These are phyloP conservation scores for Phaeosphaeriaceae sp. DNA, from an alignment of 2,329 filamentous ascomycete genomes.

Conservation along the genomic window DNA sequence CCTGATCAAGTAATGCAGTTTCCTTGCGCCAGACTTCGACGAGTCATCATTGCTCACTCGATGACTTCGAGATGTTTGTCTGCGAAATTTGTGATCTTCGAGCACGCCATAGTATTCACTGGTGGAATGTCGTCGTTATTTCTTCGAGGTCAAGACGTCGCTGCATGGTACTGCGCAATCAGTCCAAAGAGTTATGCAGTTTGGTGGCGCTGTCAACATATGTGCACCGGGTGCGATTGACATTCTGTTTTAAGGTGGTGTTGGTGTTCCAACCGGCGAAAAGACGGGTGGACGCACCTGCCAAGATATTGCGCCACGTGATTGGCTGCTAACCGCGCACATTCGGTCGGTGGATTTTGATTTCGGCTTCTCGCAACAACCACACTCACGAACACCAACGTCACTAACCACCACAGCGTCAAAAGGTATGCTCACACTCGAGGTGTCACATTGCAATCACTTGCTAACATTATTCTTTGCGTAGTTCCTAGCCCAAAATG, in stretches of 20 bases:
- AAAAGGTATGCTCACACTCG: constrained; percentile 37
- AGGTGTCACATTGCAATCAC: neutral
- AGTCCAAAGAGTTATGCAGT: neutral
- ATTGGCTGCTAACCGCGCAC: constrained; percentile 1
- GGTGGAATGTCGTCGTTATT: neutral
- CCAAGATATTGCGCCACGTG: neutral
- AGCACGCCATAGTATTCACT: too few relatives aligned
- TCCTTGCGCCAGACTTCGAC: neutral
- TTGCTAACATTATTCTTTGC: constrained; percentile 27
- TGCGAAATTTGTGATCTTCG: too few relatives aligned
- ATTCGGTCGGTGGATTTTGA: neutral
- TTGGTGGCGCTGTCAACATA: neutral
- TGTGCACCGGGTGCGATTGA: neutral
- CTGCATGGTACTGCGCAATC: too few relatives aligned
- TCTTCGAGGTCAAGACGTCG: neutral
- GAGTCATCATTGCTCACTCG: neutral
- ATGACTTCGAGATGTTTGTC: neutral
- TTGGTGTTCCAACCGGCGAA: neutral
- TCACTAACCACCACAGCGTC: constrained; percentile 48
- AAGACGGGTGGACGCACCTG: neutral
- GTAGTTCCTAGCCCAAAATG: constrained; percentile 63
- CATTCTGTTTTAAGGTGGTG: neutral
- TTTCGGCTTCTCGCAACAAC: constrained; percentile 1
- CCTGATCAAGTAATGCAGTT: too few relatives aligned
- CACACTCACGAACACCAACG: constrained; percentile 12